A percentile compares a stretch with the other conserved stretches of the same genome.
Conservation (phyloP, 176 grass and related monocot species). For the Bromus sterilis region DNA sequence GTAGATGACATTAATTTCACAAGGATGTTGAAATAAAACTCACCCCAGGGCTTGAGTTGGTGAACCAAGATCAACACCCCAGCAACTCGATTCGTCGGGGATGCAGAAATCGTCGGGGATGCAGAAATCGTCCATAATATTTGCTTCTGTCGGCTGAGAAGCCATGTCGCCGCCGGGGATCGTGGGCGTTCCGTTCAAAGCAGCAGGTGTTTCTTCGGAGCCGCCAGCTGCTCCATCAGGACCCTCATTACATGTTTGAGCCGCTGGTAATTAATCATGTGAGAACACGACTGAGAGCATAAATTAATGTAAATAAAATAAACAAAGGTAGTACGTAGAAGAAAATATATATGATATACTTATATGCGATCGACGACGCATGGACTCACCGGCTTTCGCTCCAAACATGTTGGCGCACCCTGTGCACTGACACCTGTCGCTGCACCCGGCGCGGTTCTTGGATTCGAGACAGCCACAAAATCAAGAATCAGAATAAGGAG, state of each 20-base stretch:
- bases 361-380: not conserved
- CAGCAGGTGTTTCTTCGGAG: not conserved
- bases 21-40: not conserved
- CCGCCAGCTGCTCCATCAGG: not conserved
- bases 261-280: not conserved
- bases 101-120: not conserved
- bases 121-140: not conserved
- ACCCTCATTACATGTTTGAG: not conserved
- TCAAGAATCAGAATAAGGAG: not conserved
- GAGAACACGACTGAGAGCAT: not conserved
- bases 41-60: not conserved
- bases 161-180: not conserved
- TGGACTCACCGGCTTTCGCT: not conserved
- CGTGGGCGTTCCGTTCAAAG: not conserved
- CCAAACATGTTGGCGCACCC: not conserved
- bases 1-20: not conserved
- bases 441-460: constrained; percentile 17
- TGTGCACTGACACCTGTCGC: not conserved
- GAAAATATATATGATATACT: not conserved
- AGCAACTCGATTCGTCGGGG: not conserved
- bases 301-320: not conserved
- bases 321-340: not conserved
- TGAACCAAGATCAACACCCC: not conserved
- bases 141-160: not conserved
- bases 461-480: not conserved